A percentile compares a stretch with the other conserved stretches of the same genome.
Conservation (phyloP, 140 eudicot species). For the Flaveria floridana region DNA sequence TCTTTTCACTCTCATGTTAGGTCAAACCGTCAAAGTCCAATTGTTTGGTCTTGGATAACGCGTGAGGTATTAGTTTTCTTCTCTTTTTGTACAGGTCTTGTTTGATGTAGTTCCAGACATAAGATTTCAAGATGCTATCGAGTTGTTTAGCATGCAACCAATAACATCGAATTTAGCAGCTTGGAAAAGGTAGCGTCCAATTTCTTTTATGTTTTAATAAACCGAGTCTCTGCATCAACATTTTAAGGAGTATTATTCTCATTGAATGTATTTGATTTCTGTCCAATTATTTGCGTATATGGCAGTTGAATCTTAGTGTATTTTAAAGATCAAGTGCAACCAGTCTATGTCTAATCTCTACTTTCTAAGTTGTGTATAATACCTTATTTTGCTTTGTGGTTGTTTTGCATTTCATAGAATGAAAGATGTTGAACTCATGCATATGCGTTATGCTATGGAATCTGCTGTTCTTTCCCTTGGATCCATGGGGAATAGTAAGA, state of each 20-base stretch:
- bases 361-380: not conserved
- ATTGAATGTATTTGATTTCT: slow-evolving; percentile 7
- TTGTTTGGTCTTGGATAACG: slow-evolving; percentile 18
- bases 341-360: slow-evolving; percentile 7
- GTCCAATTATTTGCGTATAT: not conserved
- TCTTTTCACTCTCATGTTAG: slow-evolving; percentile 12
- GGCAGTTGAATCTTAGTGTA: slow-evolving; percentile 9
- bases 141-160: slow-evolving; percentile 95
- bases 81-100: slow-evolving; percentile 56
- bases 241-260: slow-evolving; percentile 6
- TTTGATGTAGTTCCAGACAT: slow-evolving; percentile 92
- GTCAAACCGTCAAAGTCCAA: slow-evolving; percentile 15
- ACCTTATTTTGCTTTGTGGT: slow-evolving; percentile 14
- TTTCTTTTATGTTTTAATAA: slow-evolving; percentile 1
- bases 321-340: not conserved
- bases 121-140: slow-evolving; percentile 83
- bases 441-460: slow-evolving; percentile 95
- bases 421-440: slow-evolving; percentile 96
- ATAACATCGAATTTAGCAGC: slow-evolving; percentile 80
- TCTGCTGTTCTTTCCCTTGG: slow-evolving; percentile 80
- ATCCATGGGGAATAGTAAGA: slow-evolving; percentile 66
- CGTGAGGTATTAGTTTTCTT: slow-evolving; percentile 5
- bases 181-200: slow-evolving; percentile 71
- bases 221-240: slow-evolving; percentile 3
- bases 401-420: slow-evolving; percentile 49